phyloP scores from a whole-genome alignment of 139 green algal species.

The Bryopsis sp. region DNA sequence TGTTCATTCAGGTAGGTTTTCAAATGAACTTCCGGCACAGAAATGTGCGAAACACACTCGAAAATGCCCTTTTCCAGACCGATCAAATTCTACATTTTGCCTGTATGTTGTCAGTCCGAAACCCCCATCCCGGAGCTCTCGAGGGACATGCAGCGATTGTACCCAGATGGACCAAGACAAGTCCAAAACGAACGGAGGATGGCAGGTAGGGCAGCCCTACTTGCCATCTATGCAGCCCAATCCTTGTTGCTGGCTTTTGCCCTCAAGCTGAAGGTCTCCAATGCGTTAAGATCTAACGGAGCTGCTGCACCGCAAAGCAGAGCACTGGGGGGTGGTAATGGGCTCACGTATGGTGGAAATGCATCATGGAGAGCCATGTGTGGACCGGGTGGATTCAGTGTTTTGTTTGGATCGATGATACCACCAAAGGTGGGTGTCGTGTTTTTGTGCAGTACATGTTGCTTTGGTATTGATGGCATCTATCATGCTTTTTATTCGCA shows the following conservation, averaged over 20 bases:
- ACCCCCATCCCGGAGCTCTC: slow-evolving; percentile 34
- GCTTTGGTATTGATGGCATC: too few relatives aligned
- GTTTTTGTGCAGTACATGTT: too few relatives aligned
- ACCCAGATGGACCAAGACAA: slow-evolving; percentile 41
- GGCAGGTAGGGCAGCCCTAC: slow-evolving; percentile 46
- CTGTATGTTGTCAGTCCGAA: slow-evolving; percentile 26
- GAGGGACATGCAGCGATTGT: slow-evolving; percentile 42
- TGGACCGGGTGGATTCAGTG: slow-evolving; percentile 14
- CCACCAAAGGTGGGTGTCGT: background rate
- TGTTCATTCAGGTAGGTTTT: slow-evolving; percentile 38
- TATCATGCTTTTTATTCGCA: too few relatives aligned
- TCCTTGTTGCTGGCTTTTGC: slow-evolving; percentile 80
- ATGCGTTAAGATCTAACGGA: slow-evolving; percentile 23
- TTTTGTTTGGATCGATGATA: slow-evolving; percentile 15
- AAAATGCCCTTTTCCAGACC: too few relatives aligned
- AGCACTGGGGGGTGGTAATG: background rate
- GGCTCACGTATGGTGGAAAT: background rate
- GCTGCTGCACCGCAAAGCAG: background rate
- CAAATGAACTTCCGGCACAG: background rate
- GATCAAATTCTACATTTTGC: background rate
- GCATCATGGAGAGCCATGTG: slow-evolving; percentile 1
- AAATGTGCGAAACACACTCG: too few relatives aligned
- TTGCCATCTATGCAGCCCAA: slow-evolving; percentile 69
- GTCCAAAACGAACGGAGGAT: slow-evolving; percentile 44
- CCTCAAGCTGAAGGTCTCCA: slow-evolving; percentile 76